phyloP scores from a whole-genome alignment of 2,329 filamentous ascomycete genomes.

The Trichoderma cornu-damae region DNA sequence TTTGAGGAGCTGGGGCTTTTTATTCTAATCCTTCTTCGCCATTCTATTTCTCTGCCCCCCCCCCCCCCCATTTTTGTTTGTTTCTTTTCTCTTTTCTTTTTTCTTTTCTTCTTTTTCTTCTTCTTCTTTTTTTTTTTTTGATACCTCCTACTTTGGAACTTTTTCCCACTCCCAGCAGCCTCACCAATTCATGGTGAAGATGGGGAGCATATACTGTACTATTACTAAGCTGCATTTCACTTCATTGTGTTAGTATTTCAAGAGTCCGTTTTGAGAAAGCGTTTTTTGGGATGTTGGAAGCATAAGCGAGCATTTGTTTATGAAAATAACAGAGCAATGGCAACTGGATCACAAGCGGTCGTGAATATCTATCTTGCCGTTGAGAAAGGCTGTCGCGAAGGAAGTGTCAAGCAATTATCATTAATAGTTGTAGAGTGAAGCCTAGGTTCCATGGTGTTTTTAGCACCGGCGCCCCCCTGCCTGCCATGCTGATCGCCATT shows the following conservation, averaged over 20 bases:
- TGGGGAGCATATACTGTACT: conserved; percentile 8
- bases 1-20: not conserved
- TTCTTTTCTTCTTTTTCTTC: not conserved
- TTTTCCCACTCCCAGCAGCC: conserved; percentile 7
- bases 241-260: conserved; percentile 11
- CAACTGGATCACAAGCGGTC: not conserved
- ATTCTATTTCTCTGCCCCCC: not conserved
- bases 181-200: conserved; percentile 5
- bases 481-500: not conserved
- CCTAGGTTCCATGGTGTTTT: not conserved
- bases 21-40: not conserved
- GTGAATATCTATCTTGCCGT: not conserved
- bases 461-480: not conserved
- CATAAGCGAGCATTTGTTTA: conserved; percentile 17
- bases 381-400: not conserved
- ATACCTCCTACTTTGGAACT: conserved; percentile 9
- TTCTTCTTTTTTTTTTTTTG: not conserved
- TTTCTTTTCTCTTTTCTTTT: not conserved
- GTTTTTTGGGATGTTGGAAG: conserved; percentile 14
- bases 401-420: not conserved
- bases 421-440: not conserved
- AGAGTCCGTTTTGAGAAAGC: not conserved
- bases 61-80: not conserved
- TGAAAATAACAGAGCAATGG: conserved; percentile 9
- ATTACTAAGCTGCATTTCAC: conserved; percentile 13